Percentiles rank a stretch among this genome's conserved stretches.
Evolutionary conservation across 345 rosid genomes (phyloP).

Genomic region (Gossypium herbaceum): DNA sequence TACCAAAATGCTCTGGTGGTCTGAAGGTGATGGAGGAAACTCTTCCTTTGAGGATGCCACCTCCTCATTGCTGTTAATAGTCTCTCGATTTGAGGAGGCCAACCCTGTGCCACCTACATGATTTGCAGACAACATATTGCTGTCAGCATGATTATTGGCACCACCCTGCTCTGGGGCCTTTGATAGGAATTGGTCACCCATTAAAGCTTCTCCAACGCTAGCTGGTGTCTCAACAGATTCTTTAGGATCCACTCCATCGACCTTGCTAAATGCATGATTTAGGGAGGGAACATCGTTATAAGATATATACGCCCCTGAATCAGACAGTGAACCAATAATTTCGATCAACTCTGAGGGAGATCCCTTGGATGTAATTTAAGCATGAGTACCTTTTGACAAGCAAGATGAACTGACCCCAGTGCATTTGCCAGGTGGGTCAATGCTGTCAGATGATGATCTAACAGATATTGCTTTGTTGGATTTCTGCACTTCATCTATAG

Average conservation of each 20-base stretch:
- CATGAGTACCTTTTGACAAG: slow-evolving; percentile 22
- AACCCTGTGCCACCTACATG: slow-evolving; percentile 18
- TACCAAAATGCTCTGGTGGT: slow-evolving; percentile 95
- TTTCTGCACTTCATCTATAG: slow-evolving; percentile 37
- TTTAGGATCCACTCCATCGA: slow-evolving; percentile 30
- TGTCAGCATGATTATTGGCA: slow-evolving; percentile 20
- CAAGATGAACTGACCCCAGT: slow-evolving; percentile 31
- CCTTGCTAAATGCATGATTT: slow-evolving; percentile 26
- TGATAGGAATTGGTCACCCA: slow-evolving; percentile 20
- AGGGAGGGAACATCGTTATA: slow-evolving; percentile 13
- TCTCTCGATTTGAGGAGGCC: slow-evolving; percentile 29
- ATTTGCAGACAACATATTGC: slow-evolving; percentile 22
- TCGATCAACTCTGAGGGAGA: slow-evolving; percentile 18
- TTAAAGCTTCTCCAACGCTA: slow-evolving; percentile 5
- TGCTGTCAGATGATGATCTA: slow-evolving; percentile 23
- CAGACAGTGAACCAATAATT: slow-evolving; percentile 16
- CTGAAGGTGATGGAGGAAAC: slow-evolving; percentile 87
- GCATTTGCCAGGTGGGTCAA: slow-evolving; percentile 28
- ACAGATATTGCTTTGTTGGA: slow-evolving; percentile 24
- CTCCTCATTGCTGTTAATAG: slow-evolving; percentile 35
- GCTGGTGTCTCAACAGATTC: slow-evolving; percentile 30
- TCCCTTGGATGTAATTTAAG: slow-evolving; percentile 10
- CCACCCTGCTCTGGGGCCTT: slow-evolving; percentile 26
- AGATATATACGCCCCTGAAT: slow-evolving; percentile 21
- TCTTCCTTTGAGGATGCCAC: slow-evolving; percentile 61